phyloP scores from a whole-genome alignment of 768 basidiomycete genomes.

The Hortiboletus campestris region DNA sequence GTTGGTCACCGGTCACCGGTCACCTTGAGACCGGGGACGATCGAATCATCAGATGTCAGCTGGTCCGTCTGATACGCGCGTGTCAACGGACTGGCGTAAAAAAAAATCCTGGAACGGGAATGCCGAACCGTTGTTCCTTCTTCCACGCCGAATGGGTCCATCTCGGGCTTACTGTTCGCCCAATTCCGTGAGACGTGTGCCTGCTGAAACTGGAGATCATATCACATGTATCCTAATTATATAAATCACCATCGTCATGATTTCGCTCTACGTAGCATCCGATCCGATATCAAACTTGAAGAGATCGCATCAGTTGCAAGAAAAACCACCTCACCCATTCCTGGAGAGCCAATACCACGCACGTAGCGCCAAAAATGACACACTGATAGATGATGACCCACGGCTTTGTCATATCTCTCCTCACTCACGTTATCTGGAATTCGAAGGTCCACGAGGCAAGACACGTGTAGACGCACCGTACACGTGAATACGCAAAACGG shows the following conservation, averaged over 20 bases:
- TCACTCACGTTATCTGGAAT: constrained; percentile 66
- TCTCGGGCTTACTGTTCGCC: constrained; percentile 51
- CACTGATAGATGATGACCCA: constrained; percentile 5
- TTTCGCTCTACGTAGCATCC: constrained; percentile 59
- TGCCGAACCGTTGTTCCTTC: too few relatives aligned
- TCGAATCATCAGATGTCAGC: constrained; percentile 44
- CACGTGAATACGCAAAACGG: background rate
- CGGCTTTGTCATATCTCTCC: constrained; percentile 54
- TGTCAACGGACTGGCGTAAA: constrained; percentile 30
- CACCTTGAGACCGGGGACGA: constrained; percentile 27
- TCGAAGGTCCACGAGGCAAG: too few relatives aligned
- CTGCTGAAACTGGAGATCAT: background rate
- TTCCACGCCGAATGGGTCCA: too few relatives aligned
- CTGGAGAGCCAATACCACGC: constrained; percentile 8
- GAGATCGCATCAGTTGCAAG: background rate
- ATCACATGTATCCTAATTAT: background rate
- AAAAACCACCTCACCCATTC: constrained; percentile 56
- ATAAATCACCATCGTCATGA: too few relatives aligned
- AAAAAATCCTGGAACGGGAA: too few relatives aligned
- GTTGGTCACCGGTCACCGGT: too few relatives aligned
- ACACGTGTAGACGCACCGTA: background rate
- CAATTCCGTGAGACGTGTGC: constrained; percentile 50
- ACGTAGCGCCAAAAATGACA: background rate
- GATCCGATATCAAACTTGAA: background rate
- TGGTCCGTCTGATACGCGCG: constrained; percentile 53